Percentiles rank a stretch among this genome's conserved stretches.
Conservation (phyloP, 192 early-diverging fungal genomes). For the Linnemannia hyalina region DNA sequence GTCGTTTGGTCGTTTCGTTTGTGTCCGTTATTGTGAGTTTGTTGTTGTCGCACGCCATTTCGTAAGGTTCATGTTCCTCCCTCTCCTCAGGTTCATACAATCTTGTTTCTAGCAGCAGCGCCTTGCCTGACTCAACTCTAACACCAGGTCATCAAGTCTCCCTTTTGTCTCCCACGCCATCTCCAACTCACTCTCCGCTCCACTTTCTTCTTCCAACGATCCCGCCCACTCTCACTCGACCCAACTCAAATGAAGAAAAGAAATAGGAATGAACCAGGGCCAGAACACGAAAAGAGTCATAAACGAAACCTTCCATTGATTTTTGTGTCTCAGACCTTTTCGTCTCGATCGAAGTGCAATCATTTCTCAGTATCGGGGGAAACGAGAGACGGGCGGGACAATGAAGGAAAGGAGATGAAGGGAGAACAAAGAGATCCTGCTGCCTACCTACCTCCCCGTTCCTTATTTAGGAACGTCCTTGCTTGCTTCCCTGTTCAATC, state of each 20-base stretch:
- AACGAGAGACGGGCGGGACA: neutral
- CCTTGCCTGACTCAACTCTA: neutral
- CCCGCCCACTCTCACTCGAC: neutral
- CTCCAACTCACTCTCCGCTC: neutral
- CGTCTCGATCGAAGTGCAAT: neutral
- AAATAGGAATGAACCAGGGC: neutral
- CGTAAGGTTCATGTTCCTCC: neutral
- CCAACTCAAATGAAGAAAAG: neutral
- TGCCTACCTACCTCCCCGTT: no score
- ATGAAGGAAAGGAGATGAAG: no score
- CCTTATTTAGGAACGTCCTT: neutral
- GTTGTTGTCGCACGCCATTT: slow-evolving; percentile 2
- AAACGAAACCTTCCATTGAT: neutral
- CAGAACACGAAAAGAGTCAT: neutral
- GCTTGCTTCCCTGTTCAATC: no score
- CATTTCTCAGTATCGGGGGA: neutral
- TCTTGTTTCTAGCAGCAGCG: neutral
- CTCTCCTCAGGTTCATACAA: neutral
- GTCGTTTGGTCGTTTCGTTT: no score
- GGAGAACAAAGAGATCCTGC: neutral
- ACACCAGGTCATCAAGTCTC: neutral
- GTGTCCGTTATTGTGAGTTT: neutral
- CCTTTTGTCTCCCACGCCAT: neutral
- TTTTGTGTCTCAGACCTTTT: neutral
- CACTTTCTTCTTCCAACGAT: neutral